A percentile compares a stretch with the other conserved stretches of the same genome.
These are phyloP conservation scores for Trametes sanguinea DNA, from an alignment of 768 basidiomycete genomes.

Conservation along the genomic window DNA sequence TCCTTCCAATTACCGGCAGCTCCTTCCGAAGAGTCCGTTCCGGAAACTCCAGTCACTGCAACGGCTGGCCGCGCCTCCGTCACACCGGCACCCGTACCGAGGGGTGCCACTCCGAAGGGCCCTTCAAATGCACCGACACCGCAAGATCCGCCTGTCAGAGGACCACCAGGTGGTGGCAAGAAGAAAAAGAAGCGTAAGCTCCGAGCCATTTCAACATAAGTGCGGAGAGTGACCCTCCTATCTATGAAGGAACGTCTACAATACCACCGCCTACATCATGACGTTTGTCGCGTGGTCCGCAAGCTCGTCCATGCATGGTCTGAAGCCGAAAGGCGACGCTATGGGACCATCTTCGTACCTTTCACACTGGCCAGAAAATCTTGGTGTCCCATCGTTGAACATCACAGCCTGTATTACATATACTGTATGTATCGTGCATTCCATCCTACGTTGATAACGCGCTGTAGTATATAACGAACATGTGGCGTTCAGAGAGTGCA, in stretches of 20 bases:
- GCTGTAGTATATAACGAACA: no score
- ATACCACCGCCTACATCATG: conserved; percentile 10
- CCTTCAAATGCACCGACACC: conserved; percentile 39
- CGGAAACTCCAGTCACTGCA: conserved; percentile 31
- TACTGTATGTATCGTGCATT: no score
- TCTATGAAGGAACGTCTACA: conserved; percentile 15
- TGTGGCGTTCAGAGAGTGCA: background rate
- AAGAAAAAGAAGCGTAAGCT: conserved; percentile 78
- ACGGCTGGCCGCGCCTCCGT: conserved; percentile 35
- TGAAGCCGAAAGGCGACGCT: no score
- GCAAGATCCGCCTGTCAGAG: conserved; percentile 50
- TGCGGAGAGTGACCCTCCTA: conserved; percentile 6
- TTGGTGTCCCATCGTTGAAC: no score
- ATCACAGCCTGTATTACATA: no score
- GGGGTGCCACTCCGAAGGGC: conserved; percentile 35
- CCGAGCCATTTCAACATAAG: background rate
- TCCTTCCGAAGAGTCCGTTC: conserved; percentile 30
- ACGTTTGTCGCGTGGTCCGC: background rate
- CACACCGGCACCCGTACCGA: conserved; percentile 32
- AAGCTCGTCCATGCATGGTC: background rate
- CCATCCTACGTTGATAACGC: no score
- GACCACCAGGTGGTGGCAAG: conserved; percentile 56
- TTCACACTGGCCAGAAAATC: no score
- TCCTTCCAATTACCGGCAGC: conserved; percentile 47
- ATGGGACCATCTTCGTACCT: no score